These are phyloP conservation scores for Lactuca sativa DNA, from an alignment of 129 eudicot genomes.

Conservation along the genomic window DNA sequence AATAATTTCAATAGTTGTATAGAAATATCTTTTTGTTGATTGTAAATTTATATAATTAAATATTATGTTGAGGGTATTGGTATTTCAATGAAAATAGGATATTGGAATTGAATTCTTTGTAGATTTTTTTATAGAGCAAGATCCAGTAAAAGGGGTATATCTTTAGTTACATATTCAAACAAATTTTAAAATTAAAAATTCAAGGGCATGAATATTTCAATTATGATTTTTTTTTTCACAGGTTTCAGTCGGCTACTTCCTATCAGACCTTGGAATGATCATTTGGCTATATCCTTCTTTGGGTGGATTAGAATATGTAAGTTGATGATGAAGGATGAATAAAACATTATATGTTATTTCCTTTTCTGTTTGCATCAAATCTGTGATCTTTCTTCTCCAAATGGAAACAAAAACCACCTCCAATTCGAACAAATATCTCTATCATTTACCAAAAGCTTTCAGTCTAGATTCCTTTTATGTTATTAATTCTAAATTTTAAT, in stretches of 20 bases:
- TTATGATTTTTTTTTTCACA: constrained; percentile 35
- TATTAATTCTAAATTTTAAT: neutral
- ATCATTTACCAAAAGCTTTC: too few species aligned
- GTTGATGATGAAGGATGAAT: constrained; percentile 28
- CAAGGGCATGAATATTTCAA: neutral
- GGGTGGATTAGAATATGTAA: constrained; percentile 98
- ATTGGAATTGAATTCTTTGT: too few species aligned
- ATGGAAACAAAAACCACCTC: neutral
- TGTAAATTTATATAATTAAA: too few species aligned
- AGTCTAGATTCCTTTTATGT: too few species aligned
- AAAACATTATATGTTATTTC: neutral
- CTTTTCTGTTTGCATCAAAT: neutral
- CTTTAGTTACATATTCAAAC: too few species aligned
- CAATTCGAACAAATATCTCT: too few species aligned
- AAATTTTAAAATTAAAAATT: too few species aligned
- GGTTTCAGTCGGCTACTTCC: constrained; percentile 95
- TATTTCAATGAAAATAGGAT: too few species aligned
- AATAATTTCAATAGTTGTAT: neutral
- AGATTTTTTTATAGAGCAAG: too few species aligned
- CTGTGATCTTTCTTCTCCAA: neutral
- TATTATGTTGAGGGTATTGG: too few species aligned
- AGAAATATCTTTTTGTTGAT: too few species aligned
- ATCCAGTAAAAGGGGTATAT: too few species aligned
- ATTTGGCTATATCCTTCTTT: constrained; percentile 91
- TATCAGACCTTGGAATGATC: constrained; percentile 85